Percentiles rank a stretch among this genome's conserved stretches.
Conservation (phyloP, 257 asterid genomes). For the Primulina tabacum region DNA sequence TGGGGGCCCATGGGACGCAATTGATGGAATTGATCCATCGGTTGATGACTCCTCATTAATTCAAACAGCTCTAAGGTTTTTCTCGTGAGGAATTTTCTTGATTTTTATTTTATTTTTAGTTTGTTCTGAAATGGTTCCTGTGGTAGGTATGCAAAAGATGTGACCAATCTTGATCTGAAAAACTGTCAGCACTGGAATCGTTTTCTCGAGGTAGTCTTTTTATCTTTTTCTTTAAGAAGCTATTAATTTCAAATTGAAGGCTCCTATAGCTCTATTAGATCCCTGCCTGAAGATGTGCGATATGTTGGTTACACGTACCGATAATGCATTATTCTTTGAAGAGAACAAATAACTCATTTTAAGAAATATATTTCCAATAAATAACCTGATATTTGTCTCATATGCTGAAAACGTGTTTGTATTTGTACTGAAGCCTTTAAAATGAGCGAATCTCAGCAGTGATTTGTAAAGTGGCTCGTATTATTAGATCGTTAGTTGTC, state of each 20-base stretch:
- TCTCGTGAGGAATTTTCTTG: slow-evolving; percentile 15
- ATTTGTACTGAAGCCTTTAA: too few relatives aligned
- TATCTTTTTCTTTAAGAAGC: slow-evolving; percentile 13
- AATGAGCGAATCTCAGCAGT: not conserved
- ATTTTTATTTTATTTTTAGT: slow-evolving; percentile 14
- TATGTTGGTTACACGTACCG: slow-evolving; percentile 7
- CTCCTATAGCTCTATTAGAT: slow-evolving; percentile 8
- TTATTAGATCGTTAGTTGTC: too few relatives aligned
- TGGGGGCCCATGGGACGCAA: slow-evolving; percentile 82
- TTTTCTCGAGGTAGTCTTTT: slow-evolving; percentile 74
- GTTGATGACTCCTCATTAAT: slow-evolving; percentile 65
- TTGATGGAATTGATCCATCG: slow-evolving; percentile 96
- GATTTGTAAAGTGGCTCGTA: too few relatives aligned
- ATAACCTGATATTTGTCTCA: not conserved
- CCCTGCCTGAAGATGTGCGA: not conserved
- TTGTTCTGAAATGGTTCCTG: slow-evolving; percentile 30
- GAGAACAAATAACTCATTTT: not conserved
- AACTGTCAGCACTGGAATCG: slow-evolving; percentile 88
- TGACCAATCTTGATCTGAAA: slow-evolving; percentile 69
- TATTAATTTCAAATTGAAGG: slow-evolving; percentile 6
- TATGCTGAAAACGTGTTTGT: not conserved
- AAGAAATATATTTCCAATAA: not conserved
- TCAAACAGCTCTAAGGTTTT: slow-evolving; percentile 76
- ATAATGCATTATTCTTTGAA: not conserved
- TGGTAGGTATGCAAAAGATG: slow-evolving; percentile 71